Evolutionary conservation across 306 rosid species (phyloP).

Genomic region (Lathyrus tuberosus): DNA sequence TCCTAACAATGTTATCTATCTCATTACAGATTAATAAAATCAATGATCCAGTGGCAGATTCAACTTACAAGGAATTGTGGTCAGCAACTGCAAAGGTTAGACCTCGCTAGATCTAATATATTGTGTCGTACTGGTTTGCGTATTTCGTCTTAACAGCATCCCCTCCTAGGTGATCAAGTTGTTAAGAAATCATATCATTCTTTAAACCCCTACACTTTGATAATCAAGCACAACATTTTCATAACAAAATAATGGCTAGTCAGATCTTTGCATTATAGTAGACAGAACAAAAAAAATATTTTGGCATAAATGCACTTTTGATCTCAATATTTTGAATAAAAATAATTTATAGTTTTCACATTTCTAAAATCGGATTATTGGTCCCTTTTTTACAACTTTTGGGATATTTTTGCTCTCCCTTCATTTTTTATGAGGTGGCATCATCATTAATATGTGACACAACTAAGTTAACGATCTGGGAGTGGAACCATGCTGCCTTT

Average conservation of each 20-base stretch:
- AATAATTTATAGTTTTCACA: too few relatives aligned
- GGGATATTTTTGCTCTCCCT: too few relatives aligned
- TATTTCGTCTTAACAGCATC: conserved; percentile 16
- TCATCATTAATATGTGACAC: too few relatives aligned
- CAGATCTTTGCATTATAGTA: conserved; percentile 6
- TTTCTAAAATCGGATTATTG: too few relatives aligned
- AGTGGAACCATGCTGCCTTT: too few relatives aligned
- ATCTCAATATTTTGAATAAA: too few relatives aligned
- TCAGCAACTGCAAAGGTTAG: conserved; percentile 90
- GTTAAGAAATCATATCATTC: conserved; percentile 17
- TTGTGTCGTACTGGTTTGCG: background rate
- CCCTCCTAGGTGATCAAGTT: background rate
- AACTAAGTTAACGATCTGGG: too few relatives aligned
- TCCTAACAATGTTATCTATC: conserved; percentile 4
- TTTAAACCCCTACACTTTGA: conserved; percentile 19
- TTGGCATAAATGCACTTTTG: too few relatives aligned
- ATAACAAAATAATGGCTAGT: conserved; percentile 4
- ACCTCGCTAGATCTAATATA: conserved; percentile 10
- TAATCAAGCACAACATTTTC: conserved; percentile 21
- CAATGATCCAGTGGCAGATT: conserved; percentile 76
- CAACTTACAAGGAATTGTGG: conserved; percentile 88
- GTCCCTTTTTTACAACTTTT: too few relatives aligned
- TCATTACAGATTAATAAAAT: conserved; percentile 65
- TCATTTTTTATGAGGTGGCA: too few relatives aligned
- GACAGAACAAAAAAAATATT: background rate